Evolutionary conservation across 306 rosid genomes (phyloP).

Genomic region (Amphicarpaea edgeworthii): DNA sequence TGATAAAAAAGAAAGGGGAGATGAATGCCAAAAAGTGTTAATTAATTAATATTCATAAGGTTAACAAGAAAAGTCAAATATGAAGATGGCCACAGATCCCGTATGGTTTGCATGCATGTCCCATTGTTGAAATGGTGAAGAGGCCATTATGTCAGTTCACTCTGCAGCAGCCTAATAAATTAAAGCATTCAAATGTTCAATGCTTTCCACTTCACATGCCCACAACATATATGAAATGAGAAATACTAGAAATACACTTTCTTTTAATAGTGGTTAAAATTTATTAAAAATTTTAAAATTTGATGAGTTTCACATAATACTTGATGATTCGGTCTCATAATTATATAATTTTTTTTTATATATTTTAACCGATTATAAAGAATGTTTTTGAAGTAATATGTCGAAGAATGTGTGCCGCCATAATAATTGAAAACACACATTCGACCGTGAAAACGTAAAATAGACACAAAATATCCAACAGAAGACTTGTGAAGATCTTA

Average conservation of each 20-base stretch:
- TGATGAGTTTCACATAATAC: too few species aligned
- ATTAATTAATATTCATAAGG: background rate
- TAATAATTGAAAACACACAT: background rate
- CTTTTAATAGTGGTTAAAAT: too few species aligned
- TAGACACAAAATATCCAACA: conserved; percentile 10
- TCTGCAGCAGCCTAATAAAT: background rate
- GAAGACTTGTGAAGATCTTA: background rate
- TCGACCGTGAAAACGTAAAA: background rate
- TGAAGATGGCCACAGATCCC: background rate
- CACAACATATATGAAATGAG: background rate
- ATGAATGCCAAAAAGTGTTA: background rate
- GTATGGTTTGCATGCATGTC: background rate
- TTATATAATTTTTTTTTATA: too few species aligned
- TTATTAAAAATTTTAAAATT: too few species aligned
- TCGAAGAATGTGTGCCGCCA: too few species aligned
- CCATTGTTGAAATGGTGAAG: conserved; percentile 5
- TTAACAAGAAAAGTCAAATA: background rate
- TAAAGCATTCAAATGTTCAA: background rate
- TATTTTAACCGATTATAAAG: too few species aligned
- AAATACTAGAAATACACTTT: too few species aligned
- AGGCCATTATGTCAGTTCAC: conserved; percentile 9
- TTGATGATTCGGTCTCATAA: too few species aligned
- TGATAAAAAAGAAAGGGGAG: background rate
- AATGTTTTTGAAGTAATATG: too few species aligned
- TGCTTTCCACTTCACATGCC: conserved; percentile 20